These are phyloP conservation scores for Lipomyces sp. DNA, from an alignment of 805 yeast genomes.

Conservation along the genomic window DNA sequence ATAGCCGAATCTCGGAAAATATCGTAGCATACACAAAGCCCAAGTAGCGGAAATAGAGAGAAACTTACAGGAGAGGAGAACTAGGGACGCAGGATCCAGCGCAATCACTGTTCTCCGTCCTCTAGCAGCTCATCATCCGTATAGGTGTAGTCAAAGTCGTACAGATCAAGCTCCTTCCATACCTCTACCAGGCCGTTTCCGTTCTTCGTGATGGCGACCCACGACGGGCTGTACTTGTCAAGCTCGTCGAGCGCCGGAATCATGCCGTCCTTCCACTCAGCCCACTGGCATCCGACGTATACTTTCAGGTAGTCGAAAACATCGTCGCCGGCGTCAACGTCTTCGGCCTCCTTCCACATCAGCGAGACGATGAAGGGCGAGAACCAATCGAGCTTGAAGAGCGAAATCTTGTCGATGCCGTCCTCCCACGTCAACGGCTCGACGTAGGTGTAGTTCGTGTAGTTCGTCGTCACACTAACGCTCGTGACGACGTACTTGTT, in stretches of 20 bases:
- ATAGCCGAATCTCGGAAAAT: no score
- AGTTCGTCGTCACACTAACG: conserved; percentile 23
- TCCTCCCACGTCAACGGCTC: conserved; percentile 20
- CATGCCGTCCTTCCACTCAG: conserved; percentile 59
- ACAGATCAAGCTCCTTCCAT: conserved; percentile 47
- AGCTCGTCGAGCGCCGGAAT: conserved; percentile 74
- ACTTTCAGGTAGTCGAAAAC: conserved; percentile 48
- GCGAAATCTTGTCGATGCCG: conserved; percentile 25
- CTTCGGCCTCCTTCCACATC: conserved; percentile 32
- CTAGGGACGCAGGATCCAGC: background rate
- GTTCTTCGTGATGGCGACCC: conserved; percentile 61
- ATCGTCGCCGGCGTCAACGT: conserved; percentile 30
- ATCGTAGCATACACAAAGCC: no score
- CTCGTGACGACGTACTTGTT: conserved; percentile 24
- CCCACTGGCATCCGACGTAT: conserved; percentile 69
- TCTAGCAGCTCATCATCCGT: background rate
- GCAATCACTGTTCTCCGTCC: background rate
- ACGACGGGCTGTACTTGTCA: conserved; percentile 61
- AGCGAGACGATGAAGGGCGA: conserved; percentile 25
- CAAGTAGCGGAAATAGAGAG: no score
- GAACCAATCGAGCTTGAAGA: conserved; percentile 25
- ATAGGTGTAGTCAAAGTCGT: conserved; percentile 14
- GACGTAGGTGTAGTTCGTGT: conserved; percentile 12
- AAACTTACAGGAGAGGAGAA: no score
- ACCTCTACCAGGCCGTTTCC: conserved; percentile 65